These are phyloP conservation scores for Adansonia digitata DNA, from an alignment of 345 rosid genomes.

Conservation along the genomic window DNA sequence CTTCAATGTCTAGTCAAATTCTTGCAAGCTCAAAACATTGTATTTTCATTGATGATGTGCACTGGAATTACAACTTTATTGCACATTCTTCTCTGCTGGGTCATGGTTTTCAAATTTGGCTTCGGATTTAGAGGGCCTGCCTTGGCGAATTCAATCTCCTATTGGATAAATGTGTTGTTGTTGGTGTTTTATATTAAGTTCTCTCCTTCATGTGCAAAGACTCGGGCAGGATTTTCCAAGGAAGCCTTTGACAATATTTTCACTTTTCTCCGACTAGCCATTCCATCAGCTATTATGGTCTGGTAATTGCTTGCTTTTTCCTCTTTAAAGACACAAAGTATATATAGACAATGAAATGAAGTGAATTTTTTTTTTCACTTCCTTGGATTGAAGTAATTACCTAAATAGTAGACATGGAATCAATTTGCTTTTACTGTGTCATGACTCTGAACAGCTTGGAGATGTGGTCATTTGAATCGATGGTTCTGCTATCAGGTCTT, in stretches of 20 bases:
- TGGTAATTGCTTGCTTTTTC: too few relatives aligned
- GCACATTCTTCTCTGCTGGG: constrained; percentile 42
- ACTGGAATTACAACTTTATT: constrained; percentile 35
- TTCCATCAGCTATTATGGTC: constrained; percentile 33
- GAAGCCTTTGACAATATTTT: constrained; percentile 19
- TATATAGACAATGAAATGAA: too few relatives aligned
- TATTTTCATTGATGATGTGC: constrained; percentile 43
- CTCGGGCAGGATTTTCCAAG: constrained; percentile 28
- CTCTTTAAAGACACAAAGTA: too few relatives aligned
- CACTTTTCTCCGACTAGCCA: constrained; percentile 17
- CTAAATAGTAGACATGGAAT: too few relatives aligned
- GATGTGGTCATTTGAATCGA: constrained; percentile 2
- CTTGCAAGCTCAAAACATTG: constrained; percentile 42
- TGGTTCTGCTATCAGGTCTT: constrained; percentile 8
- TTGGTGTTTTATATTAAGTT: constrained; percentile 25
- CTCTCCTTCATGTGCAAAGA: constrained; percentile 26
- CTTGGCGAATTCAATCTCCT: constrained; percentile 34
- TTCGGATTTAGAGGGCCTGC: constrained; percentile 63
- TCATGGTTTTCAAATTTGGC: constrained; percentile 33
- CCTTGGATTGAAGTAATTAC: too few relatives aligned
- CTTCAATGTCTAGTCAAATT: constrained; percentile 43
- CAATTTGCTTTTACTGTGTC: too few relatives aligned
- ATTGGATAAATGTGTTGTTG: constrained; percentile 30
- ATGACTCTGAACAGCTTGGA: constrained; percentile 8
- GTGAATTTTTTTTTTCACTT: too few relatives aligned